Evolutionary conservation across 2,329 filamentous ascomycete genomes (phyloP), one percentile per base, ranked within the genome.

Genomic region (Ustulina deusta): DNA sequence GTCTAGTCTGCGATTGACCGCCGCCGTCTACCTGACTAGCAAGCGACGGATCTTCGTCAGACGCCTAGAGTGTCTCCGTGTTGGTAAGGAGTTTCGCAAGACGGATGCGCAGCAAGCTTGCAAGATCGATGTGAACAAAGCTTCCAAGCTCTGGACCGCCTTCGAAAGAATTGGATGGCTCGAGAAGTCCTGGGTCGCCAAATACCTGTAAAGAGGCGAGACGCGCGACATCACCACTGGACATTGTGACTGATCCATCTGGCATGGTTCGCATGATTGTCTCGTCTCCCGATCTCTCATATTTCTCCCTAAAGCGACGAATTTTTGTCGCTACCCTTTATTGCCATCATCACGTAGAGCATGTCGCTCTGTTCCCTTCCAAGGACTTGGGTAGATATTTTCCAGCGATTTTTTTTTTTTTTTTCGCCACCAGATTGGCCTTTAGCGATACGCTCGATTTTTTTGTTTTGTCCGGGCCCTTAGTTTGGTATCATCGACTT

Each of bases 51-150:
- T 98, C 76, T 98, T 98, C 79, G 84, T 91, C 62, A 89, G 89
- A 57, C 89, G 93, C 46, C 86, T 95, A 38, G 87, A 91, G 58
- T 88, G 87, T 67, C 87, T 90, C 1, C 82, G 83, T 63, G 89
- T 88, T 40, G 87, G 87, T 77, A 96, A 97, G 80, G 92, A 94
- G 75, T 97, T 97, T 79, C 90, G 93, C 78, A 97, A 97, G 86
- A 98, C 95, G 1, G 93, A 97, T 78, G 93, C 94, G 5, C 95
- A 98, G 79, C 93, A 97, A 79, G 93, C 93, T n/a, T 97, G 93
- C 86, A 97, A 97, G 83, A 97, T 97, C 71, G 95, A 98, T 75
- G 95, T 98, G 78, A 97, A 97, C 84, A 98, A 97, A 84, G 93
- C 94, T 2, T 97, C 93, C 72, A 95, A 95, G 79, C 85, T 98